A percentile compares a stretch with the other conserved stretches of the same genome.
Evolutionary conservation across 306 rosid species (phyloP).

Genomic region (Alnus glutinosa): DNA sequence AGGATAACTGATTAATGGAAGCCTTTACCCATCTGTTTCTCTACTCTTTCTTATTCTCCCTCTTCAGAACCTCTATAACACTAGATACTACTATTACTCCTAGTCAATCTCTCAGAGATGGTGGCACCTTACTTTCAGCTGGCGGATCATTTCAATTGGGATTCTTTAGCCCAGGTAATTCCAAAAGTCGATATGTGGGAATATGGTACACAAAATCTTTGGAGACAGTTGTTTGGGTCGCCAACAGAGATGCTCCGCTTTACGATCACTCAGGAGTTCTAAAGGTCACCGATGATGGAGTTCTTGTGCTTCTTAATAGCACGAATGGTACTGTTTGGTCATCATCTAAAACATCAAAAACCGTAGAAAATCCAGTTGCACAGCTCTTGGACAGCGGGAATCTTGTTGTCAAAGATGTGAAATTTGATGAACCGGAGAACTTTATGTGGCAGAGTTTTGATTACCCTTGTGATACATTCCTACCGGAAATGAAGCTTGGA

Average conservation of each 20-base stretch:
- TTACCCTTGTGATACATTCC: constrained; percentile 51
- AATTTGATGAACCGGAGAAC: background rate
- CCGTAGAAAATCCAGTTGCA: constrained; percentile 17
- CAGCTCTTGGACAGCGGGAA: constrained; percentile 38
- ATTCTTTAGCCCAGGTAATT: constrained; percentile 54
- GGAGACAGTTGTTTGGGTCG: constrained; percentile 55
- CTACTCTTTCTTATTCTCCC: background rate
- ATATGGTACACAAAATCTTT: constrained; percentile 52
- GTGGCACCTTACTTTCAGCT: constrained; percentile 40
- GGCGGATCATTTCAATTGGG: constrained; percentile 48
- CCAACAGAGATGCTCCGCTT: constrained; percentile 43
- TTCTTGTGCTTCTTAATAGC: constrained; percentile 35
- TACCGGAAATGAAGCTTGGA: constrained; percentile 54
- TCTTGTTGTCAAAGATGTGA: constrained; percentile 35
- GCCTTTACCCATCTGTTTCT: background rate
- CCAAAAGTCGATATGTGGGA: constrained; percentile 46
- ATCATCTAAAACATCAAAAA: background rate
- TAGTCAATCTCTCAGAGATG: constrained; percentile 31
- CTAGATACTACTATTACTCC: constrained; percentile 26
- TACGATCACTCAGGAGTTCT: constrained; percentile 35
- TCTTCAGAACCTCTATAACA: constrained; percentile 19
- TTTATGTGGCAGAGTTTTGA: constrained; percentile 57
- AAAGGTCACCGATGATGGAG: constrained; percentile 24
- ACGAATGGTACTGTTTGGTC: constrained; percentile 13
- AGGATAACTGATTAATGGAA: background rate